Evolutionary conservation across 257 asterid genomes (phyloP), one percentile per base, ranked within the genome.

Genomic region (Plectranthus barbatus): DNA sequence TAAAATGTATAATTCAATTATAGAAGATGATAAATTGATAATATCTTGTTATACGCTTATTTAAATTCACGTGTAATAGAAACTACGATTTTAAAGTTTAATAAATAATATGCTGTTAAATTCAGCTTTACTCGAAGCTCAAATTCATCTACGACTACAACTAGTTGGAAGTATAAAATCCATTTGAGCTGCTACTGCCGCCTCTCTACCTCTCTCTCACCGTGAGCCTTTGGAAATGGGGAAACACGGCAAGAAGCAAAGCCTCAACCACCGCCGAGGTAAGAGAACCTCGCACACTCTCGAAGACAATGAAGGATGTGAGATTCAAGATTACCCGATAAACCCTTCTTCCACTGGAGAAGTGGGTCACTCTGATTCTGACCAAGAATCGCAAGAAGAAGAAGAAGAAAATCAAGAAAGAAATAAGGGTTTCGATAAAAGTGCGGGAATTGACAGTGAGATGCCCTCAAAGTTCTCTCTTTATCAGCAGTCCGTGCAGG

Each of bases 401-500:
- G 66, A 73, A 8, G 77, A 73, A 51, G 75, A 66, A 36, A 56
- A 24, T 20, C 64, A 42, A 17, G 79, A 67, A n/a, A 67, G 42
- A 24, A 55, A 70, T 14, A 5, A 56, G 46, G 72, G 56, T 48
- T n/a, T 33, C 7, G 60, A 26, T 20, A 24, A 55, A 20, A 56
- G 39, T 37, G 31, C 56, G 39, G 72, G 64, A 49, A 48, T 15
- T 31, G 65, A 72, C 31, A 41, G 26, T 26, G 87, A 74, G 20
- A 1, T 77, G 58, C 96, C 95, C 58, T 90, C 96, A 0, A 93
- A 85, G 67, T 90, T 85, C 75, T 80, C 68, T 52, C 87, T 93
- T 33, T 93, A 93, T 72, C 97, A 93, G 56, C 99, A 90, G 67
- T 90, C 99, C 48, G 97, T 93, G 64, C 97, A 92, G 94, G 99